A percentile compares a stretch with the other conserved stretches of the same genome.
Conservation (phyloP, 208 protist genomes). For the Leishmania amazonensis region DNA sequence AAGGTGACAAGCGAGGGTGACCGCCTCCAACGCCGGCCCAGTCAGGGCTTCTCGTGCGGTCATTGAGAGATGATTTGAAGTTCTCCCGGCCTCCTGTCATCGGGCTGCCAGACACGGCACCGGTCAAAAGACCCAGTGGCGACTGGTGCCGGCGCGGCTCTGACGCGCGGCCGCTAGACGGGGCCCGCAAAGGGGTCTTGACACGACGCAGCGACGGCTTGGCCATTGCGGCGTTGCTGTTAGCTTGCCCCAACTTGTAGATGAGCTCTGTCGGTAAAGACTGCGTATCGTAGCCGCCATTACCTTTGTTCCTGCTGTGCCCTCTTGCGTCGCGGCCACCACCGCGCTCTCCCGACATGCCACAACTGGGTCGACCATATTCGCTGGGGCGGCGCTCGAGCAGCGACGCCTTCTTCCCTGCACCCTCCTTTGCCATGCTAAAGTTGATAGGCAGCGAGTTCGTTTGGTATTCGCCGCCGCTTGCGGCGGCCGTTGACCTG, state of each 20-base stretch:
- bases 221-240: slow-evolving; percentile 1
- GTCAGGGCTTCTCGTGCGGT: not conserved
- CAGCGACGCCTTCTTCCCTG: not conserved
- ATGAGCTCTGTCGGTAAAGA: slow-evolving; percentile 72
- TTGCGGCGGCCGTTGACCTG: slow-evolving; percentile 1
- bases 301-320: not conserved
- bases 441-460: slow-evolving; percentile 73
- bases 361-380: slow-evolving; percentile 9
- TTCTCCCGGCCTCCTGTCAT: slow-evolving; percentile 5
- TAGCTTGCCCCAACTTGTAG: slow-evolving; percentile 40
- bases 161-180: slow-evolving; percentile 18
- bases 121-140: slow-evolving; percentile 4
- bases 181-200: slow-evolving; percentile 16
- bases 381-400: slow-evolving; percentile 11
- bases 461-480: slow-evolving; percentile 41
- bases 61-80: not conserved
- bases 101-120: slow-evolving; percentile 5
- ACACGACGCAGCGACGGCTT: slow-evolving; percentile 13
- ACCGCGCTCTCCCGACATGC: slow-evolving; percentile 14
- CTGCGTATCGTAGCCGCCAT: slow-evolving; percentile 55
- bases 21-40: slow-evolving; percentile 2
- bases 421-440: slow-evolving; percentile 13
- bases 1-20: not conserved
- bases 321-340: not conserved
- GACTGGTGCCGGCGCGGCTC: slow-evolving; percentile 13